Evolutionary conservation across 805 yeast genomes (phyloP).

Genomic region (Wickerhamiella spandovensis): DNA sequence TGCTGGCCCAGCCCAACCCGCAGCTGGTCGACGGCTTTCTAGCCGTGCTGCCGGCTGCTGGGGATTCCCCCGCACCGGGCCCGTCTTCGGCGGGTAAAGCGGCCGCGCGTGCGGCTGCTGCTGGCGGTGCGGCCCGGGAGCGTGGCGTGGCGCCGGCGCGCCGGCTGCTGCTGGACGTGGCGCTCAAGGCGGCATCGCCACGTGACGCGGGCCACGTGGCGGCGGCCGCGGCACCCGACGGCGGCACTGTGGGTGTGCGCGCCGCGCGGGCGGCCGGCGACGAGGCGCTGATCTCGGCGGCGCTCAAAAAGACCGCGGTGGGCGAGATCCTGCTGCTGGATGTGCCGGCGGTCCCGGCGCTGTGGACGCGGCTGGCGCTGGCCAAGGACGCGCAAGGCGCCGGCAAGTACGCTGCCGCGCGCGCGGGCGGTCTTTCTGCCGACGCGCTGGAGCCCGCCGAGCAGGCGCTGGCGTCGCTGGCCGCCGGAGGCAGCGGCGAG

Average conservation of each 20-base stretch:
- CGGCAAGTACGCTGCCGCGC: neutral
- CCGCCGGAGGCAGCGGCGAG: neutral
- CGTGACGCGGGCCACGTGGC: neutral
- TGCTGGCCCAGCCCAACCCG: slow-evolving; percentile 20
- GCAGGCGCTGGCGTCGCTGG: neutral
- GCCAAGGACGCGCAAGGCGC: neutral
- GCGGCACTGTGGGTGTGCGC: neutral
- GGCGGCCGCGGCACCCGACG: neutral
- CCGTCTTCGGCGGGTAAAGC: neutral
- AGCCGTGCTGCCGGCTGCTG: slow-evolving; percentile 18
- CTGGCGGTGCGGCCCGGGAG: too few relatives aligned
- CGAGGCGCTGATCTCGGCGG: neutral
- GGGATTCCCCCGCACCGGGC: too few relatives aligned
- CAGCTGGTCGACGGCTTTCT: slow-evolving; percentile 24
- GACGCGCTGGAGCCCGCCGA: neutral
- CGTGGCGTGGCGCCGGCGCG: too few relatives aligned
- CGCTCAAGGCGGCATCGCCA: neutral
- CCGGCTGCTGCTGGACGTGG: neutral
- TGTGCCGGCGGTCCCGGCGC: neutral
- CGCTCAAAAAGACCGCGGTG: neutral
- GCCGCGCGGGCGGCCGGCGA: neutral
- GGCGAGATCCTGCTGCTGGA: neutral
- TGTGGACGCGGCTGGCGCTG: neutral
- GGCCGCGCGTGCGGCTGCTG: neutral
- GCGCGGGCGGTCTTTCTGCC: neutral